Base-by-base conservation (phyloP, 768 basidiomycete genomes). In the Cubamyces lactineus region DNA sequence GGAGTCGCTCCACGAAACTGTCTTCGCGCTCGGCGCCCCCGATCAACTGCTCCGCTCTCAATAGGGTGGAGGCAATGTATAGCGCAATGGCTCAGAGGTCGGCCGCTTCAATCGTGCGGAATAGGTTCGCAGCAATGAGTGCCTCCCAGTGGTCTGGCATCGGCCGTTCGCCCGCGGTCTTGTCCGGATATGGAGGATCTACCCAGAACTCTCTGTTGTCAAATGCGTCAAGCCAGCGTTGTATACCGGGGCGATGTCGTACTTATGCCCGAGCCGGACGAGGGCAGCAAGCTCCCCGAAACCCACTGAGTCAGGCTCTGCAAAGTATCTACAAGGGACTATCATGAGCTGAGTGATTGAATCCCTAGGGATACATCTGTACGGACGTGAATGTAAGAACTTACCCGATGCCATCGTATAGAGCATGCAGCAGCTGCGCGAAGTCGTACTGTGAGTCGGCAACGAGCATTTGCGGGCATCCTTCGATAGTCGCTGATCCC, bases 181-280 rank as follows among this genome's bases (percentile, higher is more conserved):
- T 11, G 34, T 34, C 34, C 9, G 5, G 34, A 11, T 11, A 6
- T 11, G 34, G 34, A 34, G 34, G 34, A 34, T 34, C 34, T 1
- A 34, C 34, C 34, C 34, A 34, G 9, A 6, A 34, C 34, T 4
- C 34, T 11, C 34, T 34, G 34, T 34, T 9, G 34, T 34, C 34
- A 11, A 34, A 34, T 11, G 34, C 34, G 34, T 28, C 12, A 54
- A 17, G 26, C 21, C 47, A 5, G 38, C 30, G 1, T 11, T 24
- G 6, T 24, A 26, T 45, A 61, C 46, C 38, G 24, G 53, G 8
- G 8, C 17, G 23, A 61, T 34, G 4, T 53, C 54, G 50, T 64
- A 64, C n/a, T 64, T 64, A 28, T 64, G 53, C 7, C 49, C 38
- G n/a, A 64, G 42, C 11, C 63, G 63, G 11, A 46, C 28, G 38